These are phyloP conservation scores for Rhodomyrtus psidioides DNA, from an alignment of 441 rosid species.

Conservation along the genomic window DNA sequence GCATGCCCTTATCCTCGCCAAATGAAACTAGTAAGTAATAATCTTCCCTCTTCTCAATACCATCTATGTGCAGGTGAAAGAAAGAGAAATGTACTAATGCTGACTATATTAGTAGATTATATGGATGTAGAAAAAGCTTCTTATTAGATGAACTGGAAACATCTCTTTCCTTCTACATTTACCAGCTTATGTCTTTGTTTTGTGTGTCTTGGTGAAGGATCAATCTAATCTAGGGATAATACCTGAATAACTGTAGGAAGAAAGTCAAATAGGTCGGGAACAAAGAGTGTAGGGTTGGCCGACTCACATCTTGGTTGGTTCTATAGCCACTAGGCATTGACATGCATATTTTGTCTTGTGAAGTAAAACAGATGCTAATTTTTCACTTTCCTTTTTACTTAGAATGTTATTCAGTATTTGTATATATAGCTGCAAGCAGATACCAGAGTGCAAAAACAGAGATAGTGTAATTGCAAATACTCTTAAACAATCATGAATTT, in stretches of 20 bases:
- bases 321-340: neutral
- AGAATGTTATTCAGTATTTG: neutral
- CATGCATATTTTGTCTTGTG: neutral
- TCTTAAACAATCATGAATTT: neutral
- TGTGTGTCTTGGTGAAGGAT: neutral
- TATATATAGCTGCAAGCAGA: neutral
- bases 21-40: constrained; percentile 57
- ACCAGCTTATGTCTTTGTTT: neutral
- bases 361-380: neutral
- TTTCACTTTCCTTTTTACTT: neutral
- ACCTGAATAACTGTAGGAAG: neutral
- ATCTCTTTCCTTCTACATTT: neutral
- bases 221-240: neutral
- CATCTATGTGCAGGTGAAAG: neutral
- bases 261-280: neutral
- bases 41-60: neutral
- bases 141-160: neutral
- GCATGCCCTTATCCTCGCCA: constrained; percentile 87
- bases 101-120: neutral
- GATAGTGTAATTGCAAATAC: neutral
- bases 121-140: neutral
- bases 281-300: neutral
- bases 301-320: neutral
- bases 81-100: neutral
- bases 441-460: neutral